Percentiles rank a stretch among this genome's conserved stretches.
phyloP scores from a whole-genome alignment of 2,329 filamentous ascomycete genomes.

The Chrysoporthe austroafricana region DNA sequence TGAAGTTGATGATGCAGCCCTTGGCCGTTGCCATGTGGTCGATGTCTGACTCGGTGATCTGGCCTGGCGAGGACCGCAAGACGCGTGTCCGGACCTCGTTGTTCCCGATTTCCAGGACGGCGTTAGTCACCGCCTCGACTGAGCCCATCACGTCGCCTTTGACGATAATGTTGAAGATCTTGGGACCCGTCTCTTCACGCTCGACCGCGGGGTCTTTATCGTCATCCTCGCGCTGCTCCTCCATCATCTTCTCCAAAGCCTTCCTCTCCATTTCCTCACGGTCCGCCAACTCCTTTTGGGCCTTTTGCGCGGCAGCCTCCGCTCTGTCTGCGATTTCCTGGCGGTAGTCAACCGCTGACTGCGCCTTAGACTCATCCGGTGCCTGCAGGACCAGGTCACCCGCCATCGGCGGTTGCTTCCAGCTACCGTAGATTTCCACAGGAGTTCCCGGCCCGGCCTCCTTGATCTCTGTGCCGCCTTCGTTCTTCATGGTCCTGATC shows the following conservation, averaged over 20 bases:
- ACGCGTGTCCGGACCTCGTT: conserved; percentile 80
- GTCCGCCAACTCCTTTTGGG: conserved; percentile 68
- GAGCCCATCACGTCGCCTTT: conserved; percentile 94
- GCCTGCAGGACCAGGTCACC: conserved; percentile 89
- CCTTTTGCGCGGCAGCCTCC: conserved; percentile 80
- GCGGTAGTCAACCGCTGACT: conserved; percentile 77
- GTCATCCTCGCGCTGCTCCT: conserved; percentile 40
- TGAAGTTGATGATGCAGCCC: conserved; percentile 85
- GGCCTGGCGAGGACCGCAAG: conserved; percentile 76
- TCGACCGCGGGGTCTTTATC: conserved; percentile 42
- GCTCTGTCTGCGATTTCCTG: conserved; percentile 71
- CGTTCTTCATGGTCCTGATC: conserved; percentile 82
- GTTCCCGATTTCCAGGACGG: conserved; percentile 78
- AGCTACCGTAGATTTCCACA: conserved; percentile 85
- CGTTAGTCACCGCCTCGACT: conserved; percentile 84
- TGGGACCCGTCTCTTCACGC: conserved; percentile 43
- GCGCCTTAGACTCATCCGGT: conserved; percentile 75
- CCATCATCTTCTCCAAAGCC: conserved; percentile 42
- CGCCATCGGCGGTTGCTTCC: conserved; percentile 80
- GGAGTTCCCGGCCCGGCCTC: conserved; percentile 86
- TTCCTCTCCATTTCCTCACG: conserved; percentile 57
- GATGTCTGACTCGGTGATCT: conserved; percentile 83
- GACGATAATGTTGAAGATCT: conserved; percentile 77
- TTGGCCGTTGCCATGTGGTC: conserved; percentile 81
- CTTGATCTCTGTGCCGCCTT: conserved; percentile 72